Evolutionary conservation across 257 asterid genomes (phyloP).

Genomic region (Galeopsis tetrahit): DNA sequence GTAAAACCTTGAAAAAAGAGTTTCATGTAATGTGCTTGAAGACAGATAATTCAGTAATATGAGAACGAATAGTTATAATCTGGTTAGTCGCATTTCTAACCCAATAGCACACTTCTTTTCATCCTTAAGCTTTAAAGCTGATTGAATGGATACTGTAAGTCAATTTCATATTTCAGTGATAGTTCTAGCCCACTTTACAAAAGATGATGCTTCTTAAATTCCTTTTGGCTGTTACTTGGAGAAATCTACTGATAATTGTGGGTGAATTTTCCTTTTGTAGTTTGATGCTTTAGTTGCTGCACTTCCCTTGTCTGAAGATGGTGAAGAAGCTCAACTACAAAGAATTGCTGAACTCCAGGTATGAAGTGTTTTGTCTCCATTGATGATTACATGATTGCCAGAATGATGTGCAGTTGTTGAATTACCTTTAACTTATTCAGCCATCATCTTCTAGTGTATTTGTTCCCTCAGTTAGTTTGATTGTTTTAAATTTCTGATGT

Average conservation of each 20-base stretch:
- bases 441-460: conserved; percentile 15
- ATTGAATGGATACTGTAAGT: neutral
- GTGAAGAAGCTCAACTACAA: conserved; percentile 89
- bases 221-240: neutral
- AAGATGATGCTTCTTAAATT: conserved; percentile 20
- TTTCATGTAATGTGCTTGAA: neutral
- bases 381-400: conserved; percentile 1
- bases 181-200: neutral
- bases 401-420: conserved; percentile 1
- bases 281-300: conserved; percentile 90
- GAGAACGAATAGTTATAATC: neutral
- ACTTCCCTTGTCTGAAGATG: conserved; percentile 85
- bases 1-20: neutral
- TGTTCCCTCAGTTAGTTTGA: conserved; percentile 1
- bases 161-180: neutral
- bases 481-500: neutral
- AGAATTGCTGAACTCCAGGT: conserved; percentile 90
- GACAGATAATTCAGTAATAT: neutral
- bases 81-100: neutral
- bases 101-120: neutral
- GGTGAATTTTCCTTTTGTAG: conserved; percentile 40
- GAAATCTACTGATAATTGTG: conserved; percentile 2
- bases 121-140: neutral
- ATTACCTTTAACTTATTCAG: neutral
- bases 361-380: conserved; percentile 15